A percentile compares a stretch with the other conserved stretches of the same genome.
Evolutionary conservation across 1,284 basidiomycete genomes (phyloP).

Genomic region (Ustanciosporium gigantosporum): DNA sequence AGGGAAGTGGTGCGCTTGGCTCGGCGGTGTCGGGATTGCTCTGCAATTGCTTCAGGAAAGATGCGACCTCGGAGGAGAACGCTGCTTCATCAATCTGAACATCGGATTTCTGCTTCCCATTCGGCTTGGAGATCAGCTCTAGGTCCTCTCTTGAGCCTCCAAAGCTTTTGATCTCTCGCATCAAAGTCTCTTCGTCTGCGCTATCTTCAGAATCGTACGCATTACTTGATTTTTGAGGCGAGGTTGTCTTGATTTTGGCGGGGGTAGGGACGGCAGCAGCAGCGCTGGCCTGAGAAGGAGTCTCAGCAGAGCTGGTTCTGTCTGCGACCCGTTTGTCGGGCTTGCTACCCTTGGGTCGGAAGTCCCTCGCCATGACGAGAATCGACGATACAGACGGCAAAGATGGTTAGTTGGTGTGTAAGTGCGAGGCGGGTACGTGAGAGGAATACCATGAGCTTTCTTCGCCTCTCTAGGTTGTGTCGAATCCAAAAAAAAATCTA

Average conservation of each 20-base stretch:
- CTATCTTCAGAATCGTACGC: conserved; percentile 35
- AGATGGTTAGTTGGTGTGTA: no score
- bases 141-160: conserved; percentile 30
- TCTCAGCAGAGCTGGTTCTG: background rate
- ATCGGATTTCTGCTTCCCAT: conserved; percentile 22
- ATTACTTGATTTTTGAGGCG: background rate
- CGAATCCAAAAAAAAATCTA: no score
- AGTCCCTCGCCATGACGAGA: conserved; percentile 41
- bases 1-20: background rate
- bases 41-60: conserved; percentile 32
- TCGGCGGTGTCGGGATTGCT: conserved; percentile 10
- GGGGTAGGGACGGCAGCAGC: background rate
- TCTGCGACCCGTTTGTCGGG: background rate
- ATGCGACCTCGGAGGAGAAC: conserved; percentile 24
- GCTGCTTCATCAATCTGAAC: conserved; percentile 24
- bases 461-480: no score
- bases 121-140: conserved; percentile 27
- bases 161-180: conserved; percentile 39
- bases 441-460: no score
- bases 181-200: conserved; percentile 28
- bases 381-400: no score
- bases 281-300: background rate
- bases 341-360: conserved; percentile 41
- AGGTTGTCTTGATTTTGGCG: background rate
- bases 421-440: no score